Evolutionary conservation across 352 stramenopile species (phyloP), one percentile per base, ranked within the genome.

Genomic region (Phytophthora tentaculata): DNA sequence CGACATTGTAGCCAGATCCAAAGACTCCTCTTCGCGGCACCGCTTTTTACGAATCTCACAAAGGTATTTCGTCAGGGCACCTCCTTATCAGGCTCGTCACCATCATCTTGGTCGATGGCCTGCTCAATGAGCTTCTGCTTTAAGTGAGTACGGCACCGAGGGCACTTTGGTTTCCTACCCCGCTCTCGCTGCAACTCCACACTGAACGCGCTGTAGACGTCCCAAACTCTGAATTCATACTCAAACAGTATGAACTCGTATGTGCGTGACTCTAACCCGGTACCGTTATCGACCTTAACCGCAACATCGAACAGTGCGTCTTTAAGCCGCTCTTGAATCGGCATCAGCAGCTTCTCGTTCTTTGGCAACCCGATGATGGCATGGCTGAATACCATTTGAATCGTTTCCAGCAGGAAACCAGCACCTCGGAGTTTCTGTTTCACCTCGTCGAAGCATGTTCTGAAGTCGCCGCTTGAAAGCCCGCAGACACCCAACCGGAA

Each of bases 361-460:
- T 44, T 45, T 3, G 43, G 43, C 26, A 62, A 47, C 10, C 41
- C 26, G 41, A 47, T 62, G 9, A 62, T 62, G 43, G 41, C 55
- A 28, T 53, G 55, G 10, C 12, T 29, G 55, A 61, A 53, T 14
- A 53, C 16, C 9, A 61, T 32, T 26, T 24, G 14, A 5, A 61
- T 16, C 24, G 14, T 53, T 52, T 29, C 55, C 55, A 61, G 19
- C 0, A 41, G 41, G 24, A 53, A 43, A 2, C 26, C 55, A 35
- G 55, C 24, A 16, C 29, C 41, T 16, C 13, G 55, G 2, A 53
- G 41, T 3, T 23, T 29, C 28, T 50, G 39, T 12, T 61, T 61
- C 39, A 61, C 24, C 24, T 61, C 39, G n/a, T 61, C 41, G 13
- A 61, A 50, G 37, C 37, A 26, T n/a, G 39, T 32, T 20, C 55